Conservation (phyloP, 495 filamentous ascomycete species). For the Neurospora sp. region DNA sequence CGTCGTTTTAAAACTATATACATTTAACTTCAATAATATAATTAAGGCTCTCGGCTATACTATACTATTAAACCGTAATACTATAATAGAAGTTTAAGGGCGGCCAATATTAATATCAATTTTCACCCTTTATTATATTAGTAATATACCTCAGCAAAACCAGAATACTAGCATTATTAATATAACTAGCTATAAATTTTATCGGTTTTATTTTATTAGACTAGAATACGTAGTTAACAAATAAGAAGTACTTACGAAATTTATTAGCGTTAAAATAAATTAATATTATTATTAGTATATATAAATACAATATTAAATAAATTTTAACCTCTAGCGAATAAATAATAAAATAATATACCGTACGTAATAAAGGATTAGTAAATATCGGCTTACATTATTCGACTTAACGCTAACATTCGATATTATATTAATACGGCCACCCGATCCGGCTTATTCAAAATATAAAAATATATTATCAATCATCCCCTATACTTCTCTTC, state of each 20-base stretch:
- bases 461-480: background rate
- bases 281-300: background rate
- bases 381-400: background rate
- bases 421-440: background rate
- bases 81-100: background rate
- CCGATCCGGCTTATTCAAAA: background rate
- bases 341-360: background rate
- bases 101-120: background rate
- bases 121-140: background rate
- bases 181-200: background rate
- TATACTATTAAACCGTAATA: background rate
- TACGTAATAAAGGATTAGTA: background rate
- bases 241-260: background rate
- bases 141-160: background rate
- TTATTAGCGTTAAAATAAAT: background rate
- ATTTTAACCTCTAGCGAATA: background rate
- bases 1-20: accelerated
- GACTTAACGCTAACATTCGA: background rate
- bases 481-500: too few species aligned
- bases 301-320: background rate
- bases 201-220: background rate
- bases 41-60: background rate
- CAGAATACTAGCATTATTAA: background rate
- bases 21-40: background rate
- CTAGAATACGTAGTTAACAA: background rate